A percentile compares a stretch with the other conserved stretches of the same genome.
Evolutionary conservation across 768 basidiomycete genomes (phyloP).

Genomic region (Panaeolus papilionaceus): DNA sequence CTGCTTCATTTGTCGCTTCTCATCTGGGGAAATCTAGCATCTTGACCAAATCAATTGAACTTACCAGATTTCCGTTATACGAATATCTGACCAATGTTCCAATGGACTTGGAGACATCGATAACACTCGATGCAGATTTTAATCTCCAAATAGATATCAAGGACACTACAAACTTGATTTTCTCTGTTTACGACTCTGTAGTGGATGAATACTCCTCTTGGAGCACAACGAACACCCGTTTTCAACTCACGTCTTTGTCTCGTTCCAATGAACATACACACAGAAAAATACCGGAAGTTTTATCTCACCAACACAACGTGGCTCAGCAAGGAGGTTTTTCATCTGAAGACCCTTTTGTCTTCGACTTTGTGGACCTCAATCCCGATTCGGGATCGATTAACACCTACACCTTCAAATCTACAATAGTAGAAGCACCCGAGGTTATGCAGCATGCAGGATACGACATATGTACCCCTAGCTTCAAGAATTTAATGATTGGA

Average conservation of each 20-base stretch:
- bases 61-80: background rate
- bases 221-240: conserved; percentile 13
- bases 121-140: background rate
- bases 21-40: background rate
- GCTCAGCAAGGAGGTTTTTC: background rate
- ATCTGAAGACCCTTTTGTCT: background rate
- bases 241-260: conserved; percentile 10
- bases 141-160: background rate
- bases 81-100: background rate
- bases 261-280: conserved; percentile 7
- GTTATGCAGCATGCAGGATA: conserved; percentile 45
- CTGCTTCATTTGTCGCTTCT: background rate
- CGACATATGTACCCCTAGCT: conserved; percentile 60
- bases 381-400: background rate
- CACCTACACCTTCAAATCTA: background rate
- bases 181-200: conserved; percentile 15
- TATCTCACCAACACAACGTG: background rate
- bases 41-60: background rate
- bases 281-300: background rate
- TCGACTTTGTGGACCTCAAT: background rate
- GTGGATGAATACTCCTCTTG: conserved; percentile 26
- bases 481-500: conserved; percentile 53
- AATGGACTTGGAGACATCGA: background rate
- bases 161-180: background rate
- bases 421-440: background rate